Evolutionary conservation across 1,139 yeast species (phyloP), one percentile per base, ranked within the genome.

Genomic region (Magnusiomyces tetraspermus): DNA sequence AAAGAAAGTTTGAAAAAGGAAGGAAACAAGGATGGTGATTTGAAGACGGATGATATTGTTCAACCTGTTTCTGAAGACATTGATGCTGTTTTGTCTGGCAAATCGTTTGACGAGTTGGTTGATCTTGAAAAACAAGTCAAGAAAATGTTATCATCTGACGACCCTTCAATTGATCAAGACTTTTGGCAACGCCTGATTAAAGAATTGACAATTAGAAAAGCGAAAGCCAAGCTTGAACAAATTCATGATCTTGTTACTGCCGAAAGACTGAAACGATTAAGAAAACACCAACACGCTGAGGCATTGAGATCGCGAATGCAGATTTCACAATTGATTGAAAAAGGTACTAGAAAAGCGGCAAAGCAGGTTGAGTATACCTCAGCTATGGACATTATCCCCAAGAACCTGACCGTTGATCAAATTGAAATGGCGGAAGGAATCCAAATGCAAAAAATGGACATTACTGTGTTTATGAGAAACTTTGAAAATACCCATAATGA

Each of bases 131-230:
- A 43, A 1, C 53, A 60, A 30, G 62, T 68, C 28, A 50, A 60
- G 30, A 36, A 45, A 8, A 62, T 64, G 56, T 57, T 67, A 24
- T 46, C 51, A 13, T 45, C 51, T 13, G 55, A 56, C n/a, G 62
- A 57, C 50, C 51, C 51, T 6, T 53, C 61, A 1, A 55, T 65
- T 3, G 70, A 68, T 42, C 57, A 58, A 19, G 69, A 64, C 28
- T 69, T 67, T 49, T 69, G 72, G 71, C 57, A 57, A n/a, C 62
- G 61, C 15, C 51, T 69, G 41, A 51, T 62, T 19, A 58, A 58
- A 41, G 64, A 64, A 48, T 55, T 67, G 23, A 38, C 53, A 23
- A 46, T 57, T 11, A 54, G 63, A 26, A 66, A 60, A 37, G 62
- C 69, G 4, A 56, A 53, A 50, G 50, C 59, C 5, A 56, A 53